A percentile compares a stretch with the other conserved stretches of the same genome.
phyloP scores from a whole-genome alignment of 2,329 filamentous ascomycete genomes.

The Botrytis fabae region DNA sequence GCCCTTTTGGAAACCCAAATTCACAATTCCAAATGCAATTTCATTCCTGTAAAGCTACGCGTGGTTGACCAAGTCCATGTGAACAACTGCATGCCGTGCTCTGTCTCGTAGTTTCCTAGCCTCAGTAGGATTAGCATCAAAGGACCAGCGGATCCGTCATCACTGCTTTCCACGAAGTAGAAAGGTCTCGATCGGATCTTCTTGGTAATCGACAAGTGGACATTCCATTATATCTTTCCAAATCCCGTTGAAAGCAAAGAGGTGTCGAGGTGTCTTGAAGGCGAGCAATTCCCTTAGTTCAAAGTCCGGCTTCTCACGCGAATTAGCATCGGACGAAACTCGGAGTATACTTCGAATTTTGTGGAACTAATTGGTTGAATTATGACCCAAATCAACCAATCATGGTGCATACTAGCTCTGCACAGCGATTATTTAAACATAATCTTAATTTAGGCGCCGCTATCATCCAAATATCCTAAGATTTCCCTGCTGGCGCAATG shows the following conservation, averaged over 20 bases:
- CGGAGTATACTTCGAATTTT: background rate
- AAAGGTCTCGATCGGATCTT: background rate
- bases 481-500: constrained; percentile 23
- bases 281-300: background rate
- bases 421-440: rapidly evolving
- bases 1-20: background rate
- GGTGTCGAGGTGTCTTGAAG: background rate
- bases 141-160: background rate
- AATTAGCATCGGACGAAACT: background rate
- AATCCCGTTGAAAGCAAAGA: background rate
- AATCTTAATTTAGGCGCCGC: rapidly evolving
- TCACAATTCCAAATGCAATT: background rate
- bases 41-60: background rate
- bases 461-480: background rate
- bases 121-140: background rate
- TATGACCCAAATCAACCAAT: background rate
- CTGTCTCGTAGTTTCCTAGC: background rate
- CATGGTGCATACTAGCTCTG: too few species aligned
- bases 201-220: background rate
- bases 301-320: background rate
- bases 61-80: background rate
- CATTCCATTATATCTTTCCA: background rate
- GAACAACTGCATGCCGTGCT: background rate
- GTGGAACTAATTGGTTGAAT: background rate
- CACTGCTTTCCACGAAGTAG: background rate